phyloP scores from a whole-genome alignment of 495 filamentous ascomycete genomes.

The Penicillium roqueforti region DNA sequence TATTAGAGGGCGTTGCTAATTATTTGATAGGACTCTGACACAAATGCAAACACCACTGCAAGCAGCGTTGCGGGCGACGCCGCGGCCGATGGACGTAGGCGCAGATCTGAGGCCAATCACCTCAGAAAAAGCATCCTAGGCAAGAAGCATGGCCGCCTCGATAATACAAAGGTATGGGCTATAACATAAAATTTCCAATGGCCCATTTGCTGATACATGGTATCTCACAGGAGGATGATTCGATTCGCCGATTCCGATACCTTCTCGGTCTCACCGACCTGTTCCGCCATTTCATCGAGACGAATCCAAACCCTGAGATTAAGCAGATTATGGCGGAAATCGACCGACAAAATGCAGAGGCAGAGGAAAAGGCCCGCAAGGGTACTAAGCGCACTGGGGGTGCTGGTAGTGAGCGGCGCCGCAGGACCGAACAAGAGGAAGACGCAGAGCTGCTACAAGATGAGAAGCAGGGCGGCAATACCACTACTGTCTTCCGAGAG shows the following conservation, averaged over 20 bases:
- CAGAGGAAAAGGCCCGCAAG: constrained; percentile 63
- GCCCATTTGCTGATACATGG: constrained; percentile 1
- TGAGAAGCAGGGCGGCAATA: constrained; percentile 79
- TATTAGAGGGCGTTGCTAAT: not conserved
- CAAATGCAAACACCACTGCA: constrained; percentile 84
- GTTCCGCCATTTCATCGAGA: constrained; percentile 98
- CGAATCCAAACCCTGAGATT: constrained; percentile 88
- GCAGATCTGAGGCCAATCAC: constrained; percentile 77
- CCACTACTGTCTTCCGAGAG: constrained; percentile 85
- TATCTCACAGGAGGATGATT: constrained; percentile 77
- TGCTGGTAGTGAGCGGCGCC: constrained; percentile 72
- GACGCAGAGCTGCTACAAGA: constrained; percentile 92
- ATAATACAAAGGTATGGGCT: constrained; percentile 76
- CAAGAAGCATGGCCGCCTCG: constrained; percentile 87
- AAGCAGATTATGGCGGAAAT: constrained; percentile 90
- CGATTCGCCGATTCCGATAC: constrained; percentile 91
- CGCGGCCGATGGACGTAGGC: constrained; percentile 71
- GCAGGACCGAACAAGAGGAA: constrained; percentile 95
- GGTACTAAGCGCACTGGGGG: constrained; percentile 74
- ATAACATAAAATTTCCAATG: not conserved
- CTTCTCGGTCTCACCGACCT: constrained; percentile 93
- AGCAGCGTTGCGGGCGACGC: constrained; percentile 80
- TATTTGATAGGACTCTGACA: constrained; percentile 69
- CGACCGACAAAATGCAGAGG: constrained; percentile 81
- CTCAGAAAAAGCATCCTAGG: constrained; percentile 86